Conservation (phyloP, 2,329 filamentous ascomycete genomes). For the Botryotinia convoluta region DNA sequence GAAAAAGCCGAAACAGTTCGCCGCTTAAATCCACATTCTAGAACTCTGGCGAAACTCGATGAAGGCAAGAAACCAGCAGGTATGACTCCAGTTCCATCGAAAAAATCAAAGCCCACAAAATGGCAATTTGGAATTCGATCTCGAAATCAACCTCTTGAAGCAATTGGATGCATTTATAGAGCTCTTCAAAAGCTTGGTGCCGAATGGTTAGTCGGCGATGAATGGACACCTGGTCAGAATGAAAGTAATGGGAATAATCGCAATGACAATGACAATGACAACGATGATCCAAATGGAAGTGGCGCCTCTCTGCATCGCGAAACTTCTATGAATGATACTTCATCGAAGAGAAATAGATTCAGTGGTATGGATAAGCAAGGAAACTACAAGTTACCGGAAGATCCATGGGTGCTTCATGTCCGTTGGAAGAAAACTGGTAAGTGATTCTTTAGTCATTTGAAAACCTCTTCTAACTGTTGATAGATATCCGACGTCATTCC, state of each 20-base stretch:
- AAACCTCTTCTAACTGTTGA: constrained; percentile 48
- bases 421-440: constrained; percentile 82
- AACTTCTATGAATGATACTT: constrained; percentile 37
- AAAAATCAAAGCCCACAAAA: constrained; percentile 76
- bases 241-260: not conserved
- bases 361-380: constrained; percentile 49
- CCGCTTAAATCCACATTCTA: constrained; percentile 80
- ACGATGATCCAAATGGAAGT: constrained; percentile 39
- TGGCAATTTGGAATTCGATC: constrained; percentile 99
- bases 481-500: constrained; percentile 45
- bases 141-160: constrained; percentile 89
- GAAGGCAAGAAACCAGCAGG: constrained; percentile 59
- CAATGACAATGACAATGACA: constrained; percentile 28
- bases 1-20: constrained; percentile 80
- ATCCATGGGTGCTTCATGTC: constrained; percentile 92
- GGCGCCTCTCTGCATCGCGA: constrained; percentile 41
- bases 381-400: constrained; percentile 82
- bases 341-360: constrained; percentile 35
- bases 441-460: constrained; percentile 51
- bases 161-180: constrained; percentile 92
- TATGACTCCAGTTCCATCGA: constrained; percentile 62
- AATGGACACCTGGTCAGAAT: constrained; percentile 39
- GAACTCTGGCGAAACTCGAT: constrained; percentile 67
- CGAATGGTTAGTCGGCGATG: constrained; percentile 73
- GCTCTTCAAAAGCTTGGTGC: constrained; percentile 84